These are phyloP conservation scores for Pythium coloratum DNA, from an alignment of 352 stramenopile genomes.

Conservation along the genomic window DNA sequence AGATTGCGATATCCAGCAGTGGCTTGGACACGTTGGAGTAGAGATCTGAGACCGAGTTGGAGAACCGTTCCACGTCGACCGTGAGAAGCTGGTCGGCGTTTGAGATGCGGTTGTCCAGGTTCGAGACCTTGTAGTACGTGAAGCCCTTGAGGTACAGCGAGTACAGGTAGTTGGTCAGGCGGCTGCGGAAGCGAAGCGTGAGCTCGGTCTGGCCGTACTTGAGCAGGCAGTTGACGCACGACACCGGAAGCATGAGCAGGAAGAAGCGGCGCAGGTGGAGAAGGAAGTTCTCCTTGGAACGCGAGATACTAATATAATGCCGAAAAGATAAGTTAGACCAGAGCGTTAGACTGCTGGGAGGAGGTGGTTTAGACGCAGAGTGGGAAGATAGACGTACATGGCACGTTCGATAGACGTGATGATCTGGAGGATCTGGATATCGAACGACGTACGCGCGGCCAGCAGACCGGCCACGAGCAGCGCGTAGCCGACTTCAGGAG, in stretches of 20 bases:
- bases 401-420: slow-evolving; percentile 74
- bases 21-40: slow-evolving; percentile 90
- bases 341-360: no score
- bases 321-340: background rate
- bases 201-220: slow-evolving; percentile 84
- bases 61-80: slow-evolving; percentile 85
- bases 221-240: slow-evolving; percentile 78
- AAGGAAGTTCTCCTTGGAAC: slow-evolving; percentile 64
- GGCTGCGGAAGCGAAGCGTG: slow-evolving; percentile 78
- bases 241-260: slow-evolving; percentile 75
- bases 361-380: background rate
- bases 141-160: slow-evolving; percentile 86
- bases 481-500: slow-evolving; percentile 68
- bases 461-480: slow-evolving; percentile 62
- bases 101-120: slow-evolving; percentile 85
- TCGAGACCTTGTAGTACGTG: slow-evolving; percentile 91
- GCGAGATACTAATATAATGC: slow-evolving; percentile 52
- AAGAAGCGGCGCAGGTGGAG: slow-evolving; percentile 73
- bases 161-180: slow-evolving; percentile 83
- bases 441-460: slow-evolving; percentile 69
- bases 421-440: slow-evolving; percentile 76
- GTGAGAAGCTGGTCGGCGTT: slow-evolving; percentile 89
- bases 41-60: slow-evolving; percentile 80
- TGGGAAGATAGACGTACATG: slow-evolving; percentile 40
- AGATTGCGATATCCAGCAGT: slow-evolving; percentile 82